Evolutionary conservation across 2,329 filamentous ascomycete species (phyloP), one percentile per base, ranked within the genome.

Genomic region (Neonectria ditissima): DNA sequence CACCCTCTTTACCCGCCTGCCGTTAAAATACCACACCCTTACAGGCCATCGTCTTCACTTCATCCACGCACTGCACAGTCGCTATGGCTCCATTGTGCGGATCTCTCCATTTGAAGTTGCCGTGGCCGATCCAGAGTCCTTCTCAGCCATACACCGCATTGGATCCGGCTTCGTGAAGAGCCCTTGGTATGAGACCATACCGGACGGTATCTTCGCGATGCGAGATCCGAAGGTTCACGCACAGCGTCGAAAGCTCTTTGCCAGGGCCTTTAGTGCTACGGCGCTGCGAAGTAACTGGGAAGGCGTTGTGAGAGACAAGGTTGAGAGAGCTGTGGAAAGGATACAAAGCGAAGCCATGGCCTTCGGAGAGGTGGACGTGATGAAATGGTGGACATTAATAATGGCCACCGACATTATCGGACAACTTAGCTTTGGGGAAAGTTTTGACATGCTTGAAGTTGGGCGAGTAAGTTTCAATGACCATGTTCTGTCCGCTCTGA

Each of bases 311-410:
- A 11, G 62, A 2, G 5, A 45, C 1, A 70, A 66, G 14, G 39
- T 54, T 8, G 43, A 62, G 2, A 28, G 34, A 1, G 59, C 63
- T 3, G 51, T 65, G 3, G 11, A 30, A 2, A 62, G 28, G 16
- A 68, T 70, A 0, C 54, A 50, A 18, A 7, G 13, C 2, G 63
- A 65, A 4, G 55, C 43, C 5, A 28, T 26, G 13, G 39, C 22
- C 3, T 18, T 24, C 4, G 59, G 54, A 2, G 30, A 50, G 0
- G 67, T 59, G 0, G 65, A 70, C 24, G 28, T 70, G 0, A 54
- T 68, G 2, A 70, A 70, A 7, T 70, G 65, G 67, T 70, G 67
- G 68, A 68, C 62, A 0, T 43, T n/a, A n/a, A n/a, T 70, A 0
- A 66, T 69, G 65, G 59, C 68, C 0, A 65, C 62, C 0, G 68